Percentiles rank a stretch among this genome's conserved stretches.
These are phyloP conservation scores for Leccinum uliginosum DNA, from an alignment of 768 basidiomycete genomes.

Conservation along the genomic window DNA sequence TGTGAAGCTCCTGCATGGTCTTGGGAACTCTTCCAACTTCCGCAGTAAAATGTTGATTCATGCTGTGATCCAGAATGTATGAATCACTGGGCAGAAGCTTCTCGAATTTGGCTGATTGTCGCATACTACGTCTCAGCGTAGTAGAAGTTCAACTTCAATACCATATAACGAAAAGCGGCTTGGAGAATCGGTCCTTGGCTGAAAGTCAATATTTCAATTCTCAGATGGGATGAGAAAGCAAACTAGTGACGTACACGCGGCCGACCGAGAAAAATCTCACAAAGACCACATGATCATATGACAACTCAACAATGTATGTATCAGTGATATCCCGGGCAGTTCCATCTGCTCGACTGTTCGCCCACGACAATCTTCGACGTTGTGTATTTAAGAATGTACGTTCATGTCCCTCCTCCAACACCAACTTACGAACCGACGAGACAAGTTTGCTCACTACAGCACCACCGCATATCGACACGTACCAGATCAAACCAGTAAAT, in stretches of 20 bases:
- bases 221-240: background rate
- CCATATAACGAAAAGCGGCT: background rate
- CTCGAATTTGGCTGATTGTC: background rate
- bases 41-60: background rate
- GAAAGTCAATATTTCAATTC: background rate
- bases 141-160: background rate
- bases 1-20: background rate
- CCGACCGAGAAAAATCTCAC: background rate
- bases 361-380: background rate
- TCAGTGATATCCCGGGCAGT: background rate
- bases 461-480: background rate
- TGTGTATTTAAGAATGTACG: background rate
- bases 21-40: background rate
- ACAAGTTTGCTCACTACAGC: background rate
- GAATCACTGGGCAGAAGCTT: background rate
- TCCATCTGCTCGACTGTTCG: background rate
- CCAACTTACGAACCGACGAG: background rate
- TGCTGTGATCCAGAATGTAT: background rate
- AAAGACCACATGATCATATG: background rate
- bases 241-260: background rate
- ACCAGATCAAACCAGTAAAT: no score
- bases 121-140: background rate
- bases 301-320: background rate
- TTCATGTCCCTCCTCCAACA: background rate
- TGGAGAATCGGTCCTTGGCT: background rate